Base-by-base conservation (phyloP, 139 green algal genomes). In the Marvania coccoides region DNA sequence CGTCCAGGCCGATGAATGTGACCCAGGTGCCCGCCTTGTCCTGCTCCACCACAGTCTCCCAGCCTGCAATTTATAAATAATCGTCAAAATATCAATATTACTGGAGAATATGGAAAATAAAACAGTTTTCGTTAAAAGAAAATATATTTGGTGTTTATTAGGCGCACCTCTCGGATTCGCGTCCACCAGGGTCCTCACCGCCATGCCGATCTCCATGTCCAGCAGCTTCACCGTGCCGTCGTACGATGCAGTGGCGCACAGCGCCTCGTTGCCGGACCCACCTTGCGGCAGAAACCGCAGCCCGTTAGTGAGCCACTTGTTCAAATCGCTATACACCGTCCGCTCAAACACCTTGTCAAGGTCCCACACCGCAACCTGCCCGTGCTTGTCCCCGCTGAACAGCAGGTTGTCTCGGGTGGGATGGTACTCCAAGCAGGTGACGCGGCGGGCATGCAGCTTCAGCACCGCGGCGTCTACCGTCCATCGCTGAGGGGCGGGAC, bases 401-500 rank as follows among this genome's bases (percentile, higher is more conserved):
- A 95, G 76, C 10, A 93, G 61, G 59, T 79, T 75, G 66, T 90
- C 76, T 33, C 73, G 60, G 37, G 23, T 13, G 51, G 35, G 37
- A 68, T 91, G 88, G 67, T 95, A 96, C 63, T 91, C 83, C 42
- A 96, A 46, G 34, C 73, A 81, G 6, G 74, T 88, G 47, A 82
- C 75, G 12, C 85, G 72, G 5, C 87, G 72, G 1, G 74, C 73
- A 74, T 96, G 90, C 39, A 97, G 74, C 60, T 86, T 85, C 8
- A 95, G 63, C 7, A 96, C 85, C 23, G 90, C 90, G 0, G 81
- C 84, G 5, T 95, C 86, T 39, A 96, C 80, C 37, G 85, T 78
- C 72, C 74, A 91, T 12, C 36, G 45, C 28, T 38, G 26, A 7
- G 65, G 45, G 3, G 37, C 23, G 40, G 47, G 59, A 10, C 14